A percentile compares a stretch with the other conserved stretches of the same genome.
Evolutionary conservation across 129 eudicot species (phyloP).

Genomic region (Escallonia rubra): DNA sequence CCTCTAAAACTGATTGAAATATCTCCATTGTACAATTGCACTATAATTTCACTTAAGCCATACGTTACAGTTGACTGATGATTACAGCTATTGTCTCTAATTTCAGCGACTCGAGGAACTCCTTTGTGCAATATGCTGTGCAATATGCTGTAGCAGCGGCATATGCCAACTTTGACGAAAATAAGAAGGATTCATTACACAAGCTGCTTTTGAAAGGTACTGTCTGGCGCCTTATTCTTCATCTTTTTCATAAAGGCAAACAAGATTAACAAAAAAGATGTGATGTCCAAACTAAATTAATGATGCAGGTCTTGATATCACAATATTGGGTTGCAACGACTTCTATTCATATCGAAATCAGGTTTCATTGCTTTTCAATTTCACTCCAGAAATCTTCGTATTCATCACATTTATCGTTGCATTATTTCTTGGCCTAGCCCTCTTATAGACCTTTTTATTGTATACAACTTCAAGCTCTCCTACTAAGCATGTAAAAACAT

Average conservation of each 20-base stretch:
- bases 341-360: slow-evolving; percentile 93
- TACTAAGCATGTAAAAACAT: too few species aligned
- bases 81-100: slow-evolving; percentile 4
- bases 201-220: slow-evolving; percentile 77
- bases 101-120: slow-evolving; percentile 74
- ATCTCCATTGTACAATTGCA: neutral
- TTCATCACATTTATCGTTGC: neutral
- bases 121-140: slow-evolving; percentile 91
- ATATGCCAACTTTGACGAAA: slow-evolving; percentile 48
- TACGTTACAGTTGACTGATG: neutral
- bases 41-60: neutral
- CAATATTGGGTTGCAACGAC: slow-evolving; percentile 82
- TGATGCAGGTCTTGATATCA: slow-evolving; percentile 89
- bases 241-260: neutral
- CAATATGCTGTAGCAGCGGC: slow-evolving; percentile 94
- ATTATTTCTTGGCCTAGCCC: neutral
- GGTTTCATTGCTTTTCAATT: slow-evolving; percentile 33
- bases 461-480: neutral
- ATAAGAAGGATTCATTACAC: slow-evolving; percentile 49
- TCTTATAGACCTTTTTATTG: neutral
- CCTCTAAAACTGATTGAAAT: too few species aligned
- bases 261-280: neutral
- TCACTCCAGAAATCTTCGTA: neutral
- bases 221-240: slow-evolving; percentile 5
- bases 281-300: slow-evolving; percentile 28